Conservation (phyloP, 257 asterid species). For the Linderniella brevidens region DNA sequence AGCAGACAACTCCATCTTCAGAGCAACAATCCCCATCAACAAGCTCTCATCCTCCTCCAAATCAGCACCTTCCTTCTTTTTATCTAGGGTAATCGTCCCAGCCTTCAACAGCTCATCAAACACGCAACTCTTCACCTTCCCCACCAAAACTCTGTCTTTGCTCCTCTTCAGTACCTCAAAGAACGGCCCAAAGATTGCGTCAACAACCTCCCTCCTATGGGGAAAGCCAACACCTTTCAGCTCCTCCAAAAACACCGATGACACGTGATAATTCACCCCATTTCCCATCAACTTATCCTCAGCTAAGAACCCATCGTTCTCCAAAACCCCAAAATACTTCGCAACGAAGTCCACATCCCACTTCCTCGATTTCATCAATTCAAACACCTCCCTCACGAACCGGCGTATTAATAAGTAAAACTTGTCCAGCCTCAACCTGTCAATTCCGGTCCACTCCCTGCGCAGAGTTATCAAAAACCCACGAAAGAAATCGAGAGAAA, state of each 20-base stretch:
- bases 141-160: slow-evolving; percentile 56
- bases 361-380: slow-evolving; percentile 26
- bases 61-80: slow-evolving; percentile 28
- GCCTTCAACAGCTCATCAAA: slow-evolving; percentile 48
- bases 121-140: slow-evolving; percentile 59
- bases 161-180: slow-evolving; percentile 32
- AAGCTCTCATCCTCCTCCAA: slow-evolving; percentile 26
- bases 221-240: slow-evolving; percentile 47
- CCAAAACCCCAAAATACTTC: slow-evolving; percentile 32
- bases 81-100: slow-evolving; percentile 38
- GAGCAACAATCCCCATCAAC: slow-evolving; percentile 44
- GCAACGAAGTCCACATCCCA: slow-evolving; percentile 56
- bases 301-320: slow-evolving; percentile 42
- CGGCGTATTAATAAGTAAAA: slow-evolving; percentile 71
- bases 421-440: slow-evolving; percentile 75
- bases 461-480: slow-evolving; percentile 51
- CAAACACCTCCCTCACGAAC: slow-evolving; percentile 47
- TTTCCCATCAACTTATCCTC: slow-evolving; percentile 61
- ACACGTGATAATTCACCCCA: slow-evolving; percentile 84
- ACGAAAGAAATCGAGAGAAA: slow-evolving; percentile 53
- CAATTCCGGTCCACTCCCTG: slow-evolving; percentile 90
- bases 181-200: slow-evolving; percentile 44
- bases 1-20: slow-evolving; percentile 51
- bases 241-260: slow-evolving; percentile 75
- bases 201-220: slow-evolving; percentile 35